phyloP scores from a whole-genome alignment of 768 basidiomycete genomes.

The Calocybe gangraenosa region DNA sequence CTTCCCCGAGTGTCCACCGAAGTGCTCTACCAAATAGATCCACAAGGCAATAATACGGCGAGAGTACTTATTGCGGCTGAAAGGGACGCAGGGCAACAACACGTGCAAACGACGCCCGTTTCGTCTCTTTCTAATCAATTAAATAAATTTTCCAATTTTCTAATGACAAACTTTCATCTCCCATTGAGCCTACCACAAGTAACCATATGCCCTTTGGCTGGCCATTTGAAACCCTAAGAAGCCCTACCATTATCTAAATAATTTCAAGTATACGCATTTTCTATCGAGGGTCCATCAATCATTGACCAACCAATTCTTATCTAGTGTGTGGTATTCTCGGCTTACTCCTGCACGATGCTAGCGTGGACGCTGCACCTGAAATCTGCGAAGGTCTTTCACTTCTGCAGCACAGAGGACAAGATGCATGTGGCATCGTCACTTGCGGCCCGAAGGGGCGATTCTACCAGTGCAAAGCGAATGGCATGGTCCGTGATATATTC shows the following conservation, averaged over 20 bases:
- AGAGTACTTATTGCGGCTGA: no score
- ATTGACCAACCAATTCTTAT: conserved; percentile 5
- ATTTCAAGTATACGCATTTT: conserved; percentile 4
- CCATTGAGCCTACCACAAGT: conserved; percentile 4
- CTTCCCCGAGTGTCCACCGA: no score
- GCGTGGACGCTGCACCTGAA: conserved; percentile 73
- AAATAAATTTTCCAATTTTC: conserved; percentile 21
- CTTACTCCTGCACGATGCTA: conserved; percentile 76
- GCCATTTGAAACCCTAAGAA: background rate
- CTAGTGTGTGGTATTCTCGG: conserved; percentile 92
- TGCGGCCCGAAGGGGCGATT: conserved; percentile 93
- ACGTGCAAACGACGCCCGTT: background rate
- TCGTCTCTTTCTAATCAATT: no score
- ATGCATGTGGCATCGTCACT: conserved; percentile 96
- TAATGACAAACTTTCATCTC: conserved; percentile 12
- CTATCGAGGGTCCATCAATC: conserved; percentile 3
- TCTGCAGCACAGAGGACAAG: conserved; percentile 95
- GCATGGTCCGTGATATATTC: conserved; percentile 98
- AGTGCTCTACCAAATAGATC: no score
- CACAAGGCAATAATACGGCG: no score
- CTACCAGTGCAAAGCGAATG: conserved; percentile 98
- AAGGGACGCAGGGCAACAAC: no score
- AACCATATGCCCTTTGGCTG: conserved; percentile 9
- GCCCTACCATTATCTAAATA: background rate
- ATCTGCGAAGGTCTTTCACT: conserved; percentile 94